Base-by-base conservation (phyloP, 139 green algal genomes). In the Picochlorum sp. region DNA sequence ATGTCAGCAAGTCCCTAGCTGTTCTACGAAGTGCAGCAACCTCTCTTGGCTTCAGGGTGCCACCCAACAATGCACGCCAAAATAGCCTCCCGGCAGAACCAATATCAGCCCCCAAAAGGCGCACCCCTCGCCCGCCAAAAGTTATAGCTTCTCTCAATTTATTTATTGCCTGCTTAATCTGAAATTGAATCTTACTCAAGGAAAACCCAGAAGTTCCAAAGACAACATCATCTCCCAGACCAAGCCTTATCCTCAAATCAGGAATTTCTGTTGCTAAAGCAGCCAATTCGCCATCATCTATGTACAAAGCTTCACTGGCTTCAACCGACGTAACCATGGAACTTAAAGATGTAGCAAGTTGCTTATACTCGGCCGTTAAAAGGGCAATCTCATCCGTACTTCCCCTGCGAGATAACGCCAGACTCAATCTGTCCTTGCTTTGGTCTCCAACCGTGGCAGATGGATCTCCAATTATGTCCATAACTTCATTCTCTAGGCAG, bases 21-120 rank as follows among this genome's bases (percentile, higher is more conserved):
- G 93, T 98, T 37, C 91, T 85, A 8, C 93, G 81, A 39, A 99
- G 67, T 4, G 88, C 82, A 12, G 76, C 65, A 35, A 97, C 90
- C 77, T 98, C 90, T 45, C 90, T 78, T 2, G 89, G 78, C 57
- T 89, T 91, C 33, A 97, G 69, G 0, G 89, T 92, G 25, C 70
- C 84, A 26, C 89, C 89, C 5, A 50, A 13, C 25, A 79, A 77
- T 25, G 86, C 86, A 49, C 77, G 77, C 57, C 63, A 75, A 73
- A 95, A 93, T 2, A 94, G 70, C 5, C 76, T 49, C 51, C 74
- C 74, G 9, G 69, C 62, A 16, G 72, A 77, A 24, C 35, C 67
- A 18, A 88, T 47, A 67, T 96, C 88, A 7, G 64, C 67, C 10
- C 71, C 74, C 39, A 96, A 76, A 65, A 96, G 68, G 43, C 84